Evolutionary conservation across 208 protist species (phyloP), one percentile per base, ranked within the genome.

Genomic region (Trypanosoma brucei): DNA sequence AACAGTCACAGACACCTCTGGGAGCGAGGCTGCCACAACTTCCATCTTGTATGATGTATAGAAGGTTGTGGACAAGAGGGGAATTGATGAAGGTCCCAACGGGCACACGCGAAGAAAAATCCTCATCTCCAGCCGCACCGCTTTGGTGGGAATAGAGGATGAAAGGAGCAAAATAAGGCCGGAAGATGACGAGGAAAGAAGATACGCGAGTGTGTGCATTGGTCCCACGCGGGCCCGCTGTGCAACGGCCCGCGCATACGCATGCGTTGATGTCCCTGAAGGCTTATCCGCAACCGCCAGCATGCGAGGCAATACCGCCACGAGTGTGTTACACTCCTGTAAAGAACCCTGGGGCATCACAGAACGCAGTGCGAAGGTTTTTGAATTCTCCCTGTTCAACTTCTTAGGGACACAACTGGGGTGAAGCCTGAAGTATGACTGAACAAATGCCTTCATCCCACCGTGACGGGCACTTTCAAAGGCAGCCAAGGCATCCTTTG

Each of bases 31-130:
- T 14, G 30, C 34, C 33, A 60, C 2, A 8, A 75, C 59, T 3
- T 45, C 31, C 75, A 88, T 81, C 7, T 39, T 14, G 52, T 80
- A 85, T 22, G 13, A 14, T 4, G n/a, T 42, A 54, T 80, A 84
- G 54, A 88, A 88, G 3, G 66, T 36, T 3, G 76, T 79, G 22
- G 78, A 83, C 6, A 88, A 42, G 46, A 88, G 57, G 40, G 82
- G 74, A 54, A 78, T 62, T 30, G 63, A 59, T 0, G 57, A 31
- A 3, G 57, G 45, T 5, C 8, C 45, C 31, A 57, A 50, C 33
- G 59, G 53, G 60, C 44, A 51, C 4, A 73, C 13, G 2, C 70
- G 65, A 1, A 76, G 59, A 14, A 80, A 40, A 2, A 74, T 35
- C 5, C 59, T 74, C 62, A 83, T 52, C 34, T 56, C 66, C n/a